Conservation (phyloP, 371 early-diverging fungal species). For the Syncephalis fuscata region DNA sequence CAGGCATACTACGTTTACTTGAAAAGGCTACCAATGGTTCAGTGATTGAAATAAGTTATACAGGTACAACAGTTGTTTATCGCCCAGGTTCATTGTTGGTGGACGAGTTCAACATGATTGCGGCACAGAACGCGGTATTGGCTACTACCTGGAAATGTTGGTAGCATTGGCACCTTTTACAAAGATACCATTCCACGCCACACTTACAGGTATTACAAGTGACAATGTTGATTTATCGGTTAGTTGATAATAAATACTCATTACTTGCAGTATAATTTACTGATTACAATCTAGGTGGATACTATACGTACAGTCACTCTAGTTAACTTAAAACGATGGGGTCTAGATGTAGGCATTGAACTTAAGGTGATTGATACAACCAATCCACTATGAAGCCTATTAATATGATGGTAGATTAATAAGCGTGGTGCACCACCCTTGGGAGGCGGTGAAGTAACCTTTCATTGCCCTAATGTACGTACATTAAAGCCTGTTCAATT, state of each 20-base stretch:
- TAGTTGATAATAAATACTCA: conserved; percentile 7
- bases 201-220: conserved; percentile 82
- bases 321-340: conserved; percentile 69
- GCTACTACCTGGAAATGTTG: conserved; percentile 84
- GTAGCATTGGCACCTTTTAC: conserved; percentile 86
- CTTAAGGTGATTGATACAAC: conserved; percentile 47
- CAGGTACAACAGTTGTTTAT: conserved; percentile 77
- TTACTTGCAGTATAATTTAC: not conserved
- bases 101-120: conserved; percentile 79
- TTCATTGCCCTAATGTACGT: conserved; percentile 68
- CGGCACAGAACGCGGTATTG: conserved; percentile 56
- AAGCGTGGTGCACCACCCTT: conserved; percentile 89
- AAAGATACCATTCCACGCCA: conserved; percentile 61
- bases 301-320: conserved; percentile 78
- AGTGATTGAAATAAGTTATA: conserved; percentile 77
- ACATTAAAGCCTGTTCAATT: conserved; percentile 67
- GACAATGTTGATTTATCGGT: conserved; percentile 70
- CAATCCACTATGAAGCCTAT: no score
- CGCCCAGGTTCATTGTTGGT: conserved; percentile 81
- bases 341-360: conserved; percentile 65
- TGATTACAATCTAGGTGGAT: conserved; percentile 43
- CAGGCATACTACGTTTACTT: conserved; percentile 66
- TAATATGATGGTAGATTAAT: conserved; percentile 30
- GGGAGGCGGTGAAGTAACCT: conserved; percentile 87
- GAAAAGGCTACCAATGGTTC: conserved; percentile 90